These are phyloP conservation scores for Phaeosphaeria sp. DNA, from an alignment of 2,329 filamentous ascomycete species.

Conservation along the genomic window DNA sequence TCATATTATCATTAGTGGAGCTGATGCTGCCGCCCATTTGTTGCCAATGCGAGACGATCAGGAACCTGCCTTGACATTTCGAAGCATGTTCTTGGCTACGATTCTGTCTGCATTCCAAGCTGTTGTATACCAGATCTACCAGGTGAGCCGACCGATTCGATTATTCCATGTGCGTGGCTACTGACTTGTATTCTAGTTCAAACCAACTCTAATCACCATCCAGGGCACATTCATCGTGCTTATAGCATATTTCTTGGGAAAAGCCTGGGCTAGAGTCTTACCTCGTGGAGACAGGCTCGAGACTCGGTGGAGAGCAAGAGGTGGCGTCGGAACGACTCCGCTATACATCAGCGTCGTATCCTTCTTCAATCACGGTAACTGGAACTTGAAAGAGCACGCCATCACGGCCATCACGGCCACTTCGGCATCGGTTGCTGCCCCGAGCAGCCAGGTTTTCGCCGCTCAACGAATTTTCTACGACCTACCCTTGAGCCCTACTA, in stretches of 20 bases:
- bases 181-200: constrained; percentile 15
- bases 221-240: constrained; percentile 25
- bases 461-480: constrained; percentile 20
- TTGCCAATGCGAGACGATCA: constrained; percentile 19
- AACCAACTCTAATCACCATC: constrained; percentile 18
- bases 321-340: constrained; percentile 14
- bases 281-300: constrained; percentile 22
- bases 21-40: constrained; percentile 21
- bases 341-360: constrained; percentile 17
- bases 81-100: constrained; percentile 15
- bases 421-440: constrained; percentile 21
- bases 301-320: constrained; percentile 17
- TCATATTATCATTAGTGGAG: constrained; percentile 19
- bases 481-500: constrained; percentile 14
- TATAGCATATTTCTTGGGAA: constrained; percentile 19
- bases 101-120: constrained; percentile 19
- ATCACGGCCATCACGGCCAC: constrained; percentile 21
- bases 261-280: constrained; percentile 16
- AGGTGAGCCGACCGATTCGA: neutral
- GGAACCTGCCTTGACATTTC: constrained; percentile 15
- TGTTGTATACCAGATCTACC: constrained; percentile 21
- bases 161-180: neutral
- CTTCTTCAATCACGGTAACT: constrained; percentile 19
- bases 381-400: constrained; percentile 20
- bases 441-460: constrained; percentile 20